Percentiles rank a stretch among this genome's conserved stretches.
Evolutionary conservation across 257 asterid genomes (phyloP).

Genomic region (Paraleonurus japonicus): DNA sequence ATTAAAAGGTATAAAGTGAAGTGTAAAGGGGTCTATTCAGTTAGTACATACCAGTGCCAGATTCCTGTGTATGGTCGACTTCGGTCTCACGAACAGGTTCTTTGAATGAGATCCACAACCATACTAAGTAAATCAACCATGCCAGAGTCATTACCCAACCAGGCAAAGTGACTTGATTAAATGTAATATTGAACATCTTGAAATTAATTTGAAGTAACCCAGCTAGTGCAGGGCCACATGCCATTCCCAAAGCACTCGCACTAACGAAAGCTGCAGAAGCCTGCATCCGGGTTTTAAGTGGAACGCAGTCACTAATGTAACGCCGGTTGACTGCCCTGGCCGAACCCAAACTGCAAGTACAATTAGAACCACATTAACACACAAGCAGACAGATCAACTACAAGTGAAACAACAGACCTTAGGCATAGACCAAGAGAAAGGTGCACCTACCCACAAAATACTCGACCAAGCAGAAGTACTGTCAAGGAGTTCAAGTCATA

Average conservation of each 20-base stretch:
- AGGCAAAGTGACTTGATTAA: constrained; percentile 84
- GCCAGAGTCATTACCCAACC: constrained; percentile 97
- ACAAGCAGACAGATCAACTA: constrained; percentile 13
- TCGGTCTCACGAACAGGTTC: constrained; percentile 69
- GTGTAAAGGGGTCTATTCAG: no score
- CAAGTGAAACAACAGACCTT: not conserved
- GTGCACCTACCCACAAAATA: constrained; percentile 77
- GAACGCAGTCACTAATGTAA: constrained; percentile 95
- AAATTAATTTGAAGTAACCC: constrained; percentile 81
- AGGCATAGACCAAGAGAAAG: constrained; percentile 21
- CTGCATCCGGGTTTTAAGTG: constrained; percentile 86
- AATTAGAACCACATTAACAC: constrained; percentile 6
- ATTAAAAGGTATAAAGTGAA: no score
- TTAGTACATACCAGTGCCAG: constrained; percentile 55
- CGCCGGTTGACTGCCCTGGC: constrained; percentile 98
- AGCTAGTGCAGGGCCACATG: constrained; percentile 98
- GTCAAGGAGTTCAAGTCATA: constrained; percentile 72
- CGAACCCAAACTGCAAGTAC: constrained; percentile 81
- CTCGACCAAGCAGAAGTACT: constrained; percentile 76
- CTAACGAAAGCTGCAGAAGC: constrained; percentile 99
- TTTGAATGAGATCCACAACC: constrained; percentile 84
- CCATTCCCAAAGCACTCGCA: constrained; percentile 99
- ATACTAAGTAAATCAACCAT: constrained; percentile 70
- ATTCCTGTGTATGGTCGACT: constrained; percentile 38
- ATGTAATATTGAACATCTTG: constrained; percentile 62